Base-by-base conservation (phyloP, 2,329 filamentous ascomycete genomes). In the Alternaria sp. region DNA sequence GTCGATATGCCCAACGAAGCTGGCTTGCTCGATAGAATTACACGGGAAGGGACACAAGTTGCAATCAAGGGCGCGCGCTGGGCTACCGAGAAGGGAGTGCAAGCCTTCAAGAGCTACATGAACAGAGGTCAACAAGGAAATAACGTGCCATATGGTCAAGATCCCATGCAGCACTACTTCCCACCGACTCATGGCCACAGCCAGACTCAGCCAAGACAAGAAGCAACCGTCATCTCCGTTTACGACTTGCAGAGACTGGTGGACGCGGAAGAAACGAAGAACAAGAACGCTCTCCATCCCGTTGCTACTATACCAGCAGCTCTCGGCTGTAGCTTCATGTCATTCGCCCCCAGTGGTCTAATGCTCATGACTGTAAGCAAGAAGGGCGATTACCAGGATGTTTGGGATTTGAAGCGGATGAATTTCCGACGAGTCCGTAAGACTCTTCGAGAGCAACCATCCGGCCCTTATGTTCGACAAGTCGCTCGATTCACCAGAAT, bases 401-500 rank as follows among this genome's bases (percentile, higher is more conserved):
- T 94, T 1, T 95, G 92, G 92, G 91, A 94, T 75, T 78, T 95
- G 58, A 86, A 92, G 79, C 79, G 82, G n/a, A 78, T 82, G 46
- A 82, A 80, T 14, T 83, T 85, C 41, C 84, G 81, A 41, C 78
- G 73, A 60, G 65, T 69, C 3, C 74, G 75, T 30, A 76, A 69
- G 59, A 73, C 73, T 4, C 55, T 61, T 7, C 58, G 76, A 46
- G 74, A 76, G 38, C 70, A 74, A 51, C 63, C 69, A 14, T 59
- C 65, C 0, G 80, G 80, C 7, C 81, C 80, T 4, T 77, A 81
- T 59, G 91, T 97, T 32, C 89, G 93, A 48, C 92, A 97, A 75
- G 85, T 97, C 61, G 92, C 93, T 7, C 89, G 94, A 61, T 97
- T 96, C 74, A 92, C 92, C 20, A 89, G 95, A 41, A 91, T 97